Conservation (phyloP, 2,329 filamentous ascomycete species). For the Xylariaceae sp. region DNA sequence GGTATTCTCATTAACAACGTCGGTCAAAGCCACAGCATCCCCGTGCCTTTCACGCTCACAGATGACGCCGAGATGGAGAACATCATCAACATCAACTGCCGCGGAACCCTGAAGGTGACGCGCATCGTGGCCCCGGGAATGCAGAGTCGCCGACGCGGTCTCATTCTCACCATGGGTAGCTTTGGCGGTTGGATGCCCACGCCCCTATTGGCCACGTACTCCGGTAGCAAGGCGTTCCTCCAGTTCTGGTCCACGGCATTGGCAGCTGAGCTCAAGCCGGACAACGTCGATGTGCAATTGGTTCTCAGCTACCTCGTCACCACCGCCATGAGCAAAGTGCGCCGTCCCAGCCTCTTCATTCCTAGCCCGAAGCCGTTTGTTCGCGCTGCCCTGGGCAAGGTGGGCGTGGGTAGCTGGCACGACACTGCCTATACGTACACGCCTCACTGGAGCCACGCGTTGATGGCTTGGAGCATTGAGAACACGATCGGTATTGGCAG, state of each 20-base stretch:
- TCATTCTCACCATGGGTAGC: conserved; percentile 96
- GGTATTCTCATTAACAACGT: conserved; percentile 95
- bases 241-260: conserved; percentile 92
- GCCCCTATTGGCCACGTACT: conserved; percentile 90
- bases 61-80: conserved; percentile 72
- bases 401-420: conserved; percentile 76
- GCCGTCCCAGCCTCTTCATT: conserved; percentile 68
- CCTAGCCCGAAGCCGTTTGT: conserved; percentile 83
- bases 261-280: conserved; percentile 71
- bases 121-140: conserved; percentile 80
- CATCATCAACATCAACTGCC: conserved; percentile 94
- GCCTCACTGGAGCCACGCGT: conserved; percentile 85
- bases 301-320: conserved; percentile 90
- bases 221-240: conserved; percentile 94
- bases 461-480: conserved; percentile 80
- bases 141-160: conserved; percentile 73
- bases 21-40: conserved; percentile 87
- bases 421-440: conserved; percentile 78
- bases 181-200: conserved; percentile 91
- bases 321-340: conserved; percentile 95
- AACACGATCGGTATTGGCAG: conserved; percentile 49
- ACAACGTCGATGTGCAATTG: conserved; percentile 84
- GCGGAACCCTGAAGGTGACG: conserved; percentile 83
- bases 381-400: conserved; percentile 67
- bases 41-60: conserved; percentile 81